These are phyloP conservation scores for Penicillium brevicompactum DNA, from an alignment of 2,329 filamentous ascomycete species.

Conservation along the genomic window DNA sequence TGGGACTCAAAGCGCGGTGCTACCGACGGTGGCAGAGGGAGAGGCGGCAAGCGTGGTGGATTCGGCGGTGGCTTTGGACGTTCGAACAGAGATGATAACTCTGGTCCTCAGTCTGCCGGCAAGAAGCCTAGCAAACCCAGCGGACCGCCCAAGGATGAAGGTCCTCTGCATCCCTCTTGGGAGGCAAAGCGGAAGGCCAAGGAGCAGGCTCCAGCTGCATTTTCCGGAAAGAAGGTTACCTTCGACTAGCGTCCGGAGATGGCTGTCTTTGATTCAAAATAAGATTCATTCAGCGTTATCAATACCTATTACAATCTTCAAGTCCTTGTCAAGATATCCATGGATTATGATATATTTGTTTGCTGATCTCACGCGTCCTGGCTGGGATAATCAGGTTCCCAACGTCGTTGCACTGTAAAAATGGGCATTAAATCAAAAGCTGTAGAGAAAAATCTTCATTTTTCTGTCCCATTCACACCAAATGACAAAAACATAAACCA, in stretches of 20 bases:
- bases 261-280: constrained; percentile 4
- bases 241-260: constrained; percentile 53
- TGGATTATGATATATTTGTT: no score
- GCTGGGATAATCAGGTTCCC: no score
- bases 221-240: constrained; percentile 63
- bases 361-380: no score
- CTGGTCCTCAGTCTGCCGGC: constrained; percentile 20
- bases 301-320: no score
- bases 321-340: no score
- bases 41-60: constrained; percentile 24
- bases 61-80: constrained; percentile 16
- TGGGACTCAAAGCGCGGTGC: constrained; percentile 64
- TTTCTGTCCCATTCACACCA: no score
- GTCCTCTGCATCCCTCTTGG: constrained; percentile 66
- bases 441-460: background rate
- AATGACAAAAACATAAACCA: background rate
- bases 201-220: constrained; percentile 51
- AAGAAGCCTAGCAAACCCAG: constrained; percentile 23
- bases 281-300: background rate
- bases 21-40: constrained; percentile 33
- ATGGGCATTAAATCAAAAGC: no score
- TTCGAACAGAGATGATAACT: constrained; percentile 9
- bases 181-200: constrained; percentile 64
- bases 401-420: no score
- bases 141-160: constrained; percentile 44